Evolutionary conservation across 176 grass and related monocot species (phyloP).

Genomic region (Juncus inflexus): DNA sequence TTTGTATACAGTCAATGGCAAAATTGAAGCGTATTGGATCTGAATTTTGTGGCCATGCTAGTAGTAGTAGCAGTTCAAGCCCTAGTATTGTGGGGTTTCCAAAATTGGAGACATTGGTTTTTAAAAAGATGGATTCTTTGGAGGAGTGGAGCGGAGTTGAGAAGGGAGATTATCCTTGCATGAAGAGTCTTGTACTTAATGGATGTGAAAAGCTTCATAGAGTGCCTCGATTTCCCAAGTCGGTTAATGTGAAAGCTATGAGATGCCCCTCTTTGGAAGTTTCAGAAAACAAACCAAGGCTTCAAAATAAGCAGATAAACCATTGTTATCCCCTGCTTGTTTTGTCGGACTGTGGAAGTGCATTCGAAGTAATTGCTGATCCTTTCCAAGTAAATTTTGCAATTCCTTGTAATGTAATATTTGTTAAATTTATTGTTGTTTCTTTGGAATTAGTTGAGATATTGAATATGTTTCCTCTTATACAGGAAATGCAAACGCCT

Average conservation of each 20-base stretch:
- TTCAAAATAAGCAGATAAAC: not conserved
- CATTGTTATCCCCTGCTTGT: not conserved
- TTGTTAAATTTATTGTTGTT: no score
- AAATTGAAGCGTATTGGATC: slow-evolving; percentile 26
- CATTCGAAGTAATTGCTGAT: slow-evolving; percentile 1
- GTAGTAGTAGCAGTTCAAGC: slow-evolving; percentile 8
- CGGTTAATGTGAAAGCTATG: slow-evolving; percentile 22
- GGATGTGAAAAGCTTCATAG: slow-evolving; percentile 27
- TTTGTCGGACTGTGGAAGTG: slow-evolving; percentile 13
- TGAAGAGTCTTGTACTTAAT: slow-evolving; percentile 29
- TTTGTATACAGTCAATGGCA: slow-evolving; percentile 26
- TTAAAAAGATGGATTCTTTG: slow-evolving; percentile 38
- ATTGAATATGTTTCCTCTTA: no score
- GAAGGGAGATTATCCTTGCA: slow-evolving; percentile 29
- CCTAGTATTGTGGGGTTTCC: slow-evolving; percentile 18
- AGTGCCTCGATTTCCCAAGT: slow-evolving; percentile 28
- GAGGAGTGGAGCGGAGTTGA: slow-evolving; percentile 44
- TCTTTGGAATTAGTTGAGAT: no score
- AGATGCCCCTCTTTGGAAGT: slow-evolving; percentile 3
- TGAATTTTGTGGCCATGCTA: slow-evolving; percentile 35
- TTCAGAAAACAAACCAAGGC: no score
- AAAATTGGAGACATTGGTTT: slow-evolving; percentile 31
- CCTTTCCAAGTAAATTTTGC: not conserved
- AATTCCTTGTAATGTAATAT: no score
- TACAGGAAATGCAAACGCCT: no score